Conservation (phyloP, 2,329 filamentous ascomycete genomes). For the Aspergillus proliferans region DNA sequence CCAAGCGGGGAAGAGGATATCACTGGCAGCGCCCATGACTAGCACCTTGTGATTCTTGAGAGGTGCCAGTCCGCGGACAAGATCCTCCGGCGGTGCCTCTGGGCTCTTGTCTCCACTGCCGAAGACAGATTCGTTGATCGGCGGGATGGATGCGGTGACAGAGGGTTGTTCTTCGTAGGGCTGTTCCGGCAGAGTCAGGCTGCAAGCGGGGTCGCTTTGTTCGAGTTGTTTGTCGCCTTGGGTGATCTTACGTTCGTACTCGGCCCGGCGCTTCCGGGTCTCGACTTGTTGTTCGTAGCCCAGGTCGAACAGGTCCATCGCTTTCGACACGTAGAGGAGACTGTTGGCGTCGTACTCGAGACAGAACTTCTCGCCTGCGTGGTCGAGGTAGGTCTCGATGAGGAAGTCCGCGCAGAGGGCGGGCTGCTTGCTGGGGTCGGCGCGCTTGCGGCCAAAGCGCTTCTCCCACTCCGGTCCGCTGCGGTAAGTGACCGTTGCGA, state of each 20-base stretch:
- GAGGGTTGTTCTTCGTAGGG: conserved; percentile 84
- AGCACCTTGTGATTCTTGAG: conserved; percentile 73
- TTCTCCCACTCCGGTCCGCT: conserved; percentile 97
- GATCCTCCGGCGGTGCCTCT: conserved; percentile 63
- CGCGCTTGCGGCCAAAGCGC: conserved; percentile 79
- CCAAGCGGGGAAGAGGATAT: conserved; percentile 96
- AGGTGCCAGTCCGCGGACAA: conserved; percentile 66
- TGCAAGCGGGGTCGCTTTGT: conserved; percentile 55
- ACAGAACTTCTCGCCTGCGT: conserved; percentile 97
- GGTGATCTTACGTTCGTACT: conserved; percentile 54
- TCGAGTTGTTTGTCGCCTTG: conserved; percentile 33
- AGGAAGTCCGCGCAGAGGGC: conserved; percentile 96
- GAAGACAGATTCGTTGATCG: conserved; percentile 26
- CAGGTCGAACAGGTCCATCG: conserved; percentile 97
- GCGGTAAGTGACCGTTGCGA: conserved; percentile 94
- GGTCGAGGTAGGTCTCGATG: conserved; percentile 96
- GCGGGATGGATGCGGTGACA: conserved; percentile 34
- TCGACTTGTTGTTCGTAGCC: conserved; percentile 63
- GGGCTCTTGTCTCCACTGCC: conserved; percentile 12
- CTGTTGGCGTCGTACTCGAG: conserved; percentile 95
- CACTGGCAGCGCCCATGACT: conserved; percentile 89
- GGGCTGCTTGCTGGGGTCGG: conserved; percentile 78
- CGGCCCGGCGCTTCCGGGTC: conserved; percentile 56
- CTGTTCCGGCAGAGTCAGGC: conserved; percentile 69
- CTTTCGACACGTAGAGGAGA: conserved; percentile 91